phyloP scores from a whole-genome alignment of 2,329 filamentous ascomycete genomes.

The Anisogramma anomala region DNA sequence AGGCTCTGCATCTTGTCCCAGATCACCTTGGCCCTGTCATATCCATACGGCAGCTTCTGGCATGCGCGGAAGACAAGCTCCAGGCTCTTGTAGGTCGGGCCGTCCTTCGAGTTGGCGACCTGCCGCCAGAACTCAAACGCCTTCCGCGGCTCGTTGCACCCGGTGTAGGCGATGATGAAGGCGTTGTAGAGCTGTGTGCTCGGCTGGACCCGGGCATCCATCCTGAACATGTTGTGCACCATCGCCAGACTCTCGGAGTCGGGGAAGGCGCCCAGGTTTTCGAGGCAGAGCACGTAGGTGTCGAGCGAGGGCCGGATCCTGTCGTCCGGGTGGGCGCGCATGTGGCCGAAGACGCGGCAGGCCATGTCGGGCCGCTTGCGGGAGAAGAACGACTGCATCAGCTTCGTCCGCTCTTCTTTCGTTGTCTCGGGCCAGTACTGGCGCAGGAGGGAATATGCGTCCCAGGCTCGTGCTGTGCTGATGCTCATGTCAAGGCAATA shows the following conservation, averaged over 20 bases:
- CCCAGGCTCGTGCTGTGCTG: constrained; percentile 53
- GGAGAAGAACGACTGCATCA: constrained; percentile 76
- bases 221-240: constrained; percentile 87
- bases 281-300: constrained; percentile 68
- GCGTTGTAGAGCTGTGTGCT: constrained; percentile 70
- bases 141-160: constrained; percentile 51
- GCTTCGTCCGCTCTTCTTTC: constrained; percentile 49
- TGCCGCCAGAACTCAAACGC: constrained; percentile 75
- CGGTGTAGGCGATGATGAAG: constrained; percentile 75
- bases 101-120: constrained; percentile 73
- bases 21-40: constrained; percentile 51
- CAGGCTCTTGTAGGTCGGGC: constrained; percentile 71
- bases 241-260: constrained; percentile 57
- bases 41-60: constrained; percentile 47
- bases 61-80: constrained; percentile 72
- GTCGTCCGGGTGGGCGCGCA: constrained; percentile 64
- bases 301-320: constrained; percentile 55
- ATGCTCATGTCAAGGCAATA: constrained; percentile 55
- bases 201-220: constrained; percentile 70
- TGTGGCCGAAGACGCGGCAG: constrained; percentile 77
- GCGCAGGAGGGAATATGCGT: constrained; percentile 52
- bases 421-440: constrained; percentile 56
- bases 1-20: constrained; percentile 62
- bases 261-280: constrained; percentile 54
- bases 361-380: constrained; percentile 75